Evolutionary conservation across 495 filamentous ascomycete genomes (phyloP), one percentile per base, ranked within the genome.

Genomic region (Ramalina intermedia): DNA sequence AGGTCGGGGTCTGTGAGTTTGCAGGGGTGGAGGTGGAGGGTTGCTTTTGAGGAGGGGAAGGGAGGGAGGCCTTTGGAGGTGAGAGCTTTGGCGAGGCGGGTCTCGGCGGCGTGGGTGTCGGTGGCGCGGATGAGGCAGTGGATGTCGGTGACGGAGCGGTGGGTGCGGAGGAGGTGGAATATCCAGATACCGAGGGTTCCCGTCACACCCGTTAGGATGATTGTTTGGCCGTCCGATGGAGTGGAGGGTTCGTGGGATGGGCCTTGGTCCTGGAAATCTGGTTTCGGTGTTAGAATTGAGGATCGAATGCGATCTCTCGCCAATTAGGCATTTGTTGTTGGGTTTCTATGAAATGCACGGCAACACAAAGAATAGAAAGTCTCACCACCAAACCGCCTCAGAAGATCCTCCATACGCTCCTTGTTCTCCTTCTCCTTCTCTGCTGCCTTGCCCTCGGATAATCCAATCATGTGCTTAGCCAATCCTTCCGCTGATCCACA

Each of bases 101-200:
- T 56, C 26, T 54, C 57, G 9, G 76, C 76, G n/a, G 69, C 64
- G n/a, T 58, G 51, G 2, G 49, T n/a, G 14, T 66, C 65, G 14
- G 57, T 44, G n/a, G 70, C 75, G 14, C 78, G 73, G 36, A 80
- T 67, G 24, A 80, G 66, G 55, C 77, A 82, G 55, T 74, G 69
- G 5, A 83, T 62, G 12, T 60, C 64, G 5, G 41, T 48, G 4
- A 76, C 60, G 4, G 58, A 33, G 16, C 55, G 49, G 9, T 57
- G 56, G 4, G 57, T 49, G 27, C 58, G 60, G 9, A 79, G 55
- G 16, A 66, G 60, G 17, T 67, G 55, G 5, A 82, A 67, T 11
- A 82, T 68, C 45, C 80, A 73, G 1, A 69, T 66, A 2, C 79
- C 80, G 1, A 83, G 64, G 4, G 75, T 68, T 14, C 80, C 80